Evolutionary conservation across 129 eudicot species (phyloP).

Genomic region (Pittosporum tobira): DNA sequence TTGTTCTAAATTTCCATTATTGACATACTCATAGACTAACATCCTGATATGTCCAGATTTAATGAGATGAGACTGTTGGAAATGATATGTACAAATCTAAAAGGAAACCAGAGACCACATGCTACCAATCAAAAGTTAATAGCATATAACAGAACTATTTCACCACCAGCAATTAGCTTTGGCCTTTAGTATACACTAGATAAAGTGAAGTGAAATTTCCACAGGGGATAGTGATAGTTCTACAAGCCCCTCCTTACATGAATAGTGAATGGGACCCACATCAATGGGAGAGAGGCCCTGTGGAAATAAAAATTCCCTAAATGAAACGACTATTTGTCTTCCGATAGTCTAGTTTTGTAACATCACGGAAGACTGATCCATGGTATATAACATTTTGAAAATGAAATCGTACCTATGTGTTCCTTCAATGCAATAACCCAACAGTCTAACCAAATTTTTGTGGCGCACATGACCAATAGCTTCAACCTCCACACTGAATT

Average conservation of each 20-base stretch:
- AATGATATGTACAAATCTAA: neutral
- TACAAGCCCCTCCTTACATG: too few relatives aligned
- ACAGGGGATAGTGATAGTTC: too few relatives aligned
- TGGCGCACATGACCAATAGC: slow-evolving; percentile 93
- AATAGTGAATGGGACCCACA: too few relatives aligned
- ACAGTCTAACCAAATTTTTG: slow-evolving; percentile 75
- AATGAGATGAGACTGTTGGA: neutral
- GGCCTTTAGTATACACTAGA: too few relatives aligned
- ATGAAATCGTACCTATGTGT: slow-evolving; percentile 53
- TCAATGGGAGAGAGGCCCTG: too few relatives aligned
- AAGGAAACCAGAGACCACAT: neutral
- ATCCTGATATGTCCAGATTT: slow-evolving; percentile 34
- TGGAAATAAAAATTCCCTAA: too few relatives aligned
- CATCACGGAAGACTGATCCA: neutral
- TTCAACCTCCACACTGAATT: slow-evolving; percentile 80
- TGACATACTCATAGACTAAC: slow-evolving; percentile 77
- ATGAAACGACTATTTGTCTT: neutral
- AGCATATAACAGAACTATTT: neutral
- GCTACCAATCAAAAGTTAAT: neutral
- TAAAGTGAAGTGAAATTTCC: too few relatives aligned
- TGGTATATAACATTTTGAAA: neutral
- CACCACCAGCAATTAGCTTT: neutral
- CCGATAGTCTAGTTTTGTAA: neutral
- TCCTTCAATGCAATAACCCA: slow-evolving; percentile 87
- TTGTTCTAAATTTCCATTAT: slow-evolving; percentile 80